Base-by-base conservation (phyloP, 2,329 filamentous ascomycete species). In the Colletotrichum godetiae region DNA sequence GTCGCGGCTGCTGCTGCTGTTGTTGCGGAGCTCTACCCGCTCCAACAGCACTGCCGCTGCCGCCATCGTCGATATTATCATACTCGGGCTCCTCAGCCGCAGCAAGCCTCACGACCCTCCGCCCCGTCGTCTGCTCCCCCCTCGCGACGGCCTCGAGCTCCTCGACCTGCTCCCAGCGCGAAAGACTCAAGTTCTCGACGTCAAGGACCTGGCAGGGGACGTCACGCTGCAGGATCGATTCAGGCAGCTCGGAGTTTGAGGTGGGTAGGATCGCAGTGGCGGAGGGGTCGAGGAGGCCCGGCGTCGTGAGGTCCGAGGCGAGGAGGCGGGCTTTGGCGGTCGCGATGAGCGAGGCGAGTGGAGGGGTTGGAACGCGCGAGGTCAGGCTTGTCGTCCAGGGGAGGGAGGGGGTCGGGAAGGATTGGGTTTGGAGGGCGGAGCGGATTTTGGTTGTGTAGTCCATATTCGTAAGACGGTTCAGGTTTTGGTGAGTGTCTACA, bases 131-230 rank as follows among this genome's bases (percentile, higher is more conserved):
- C 75, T 86, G 89, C 83, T 96, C 94, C 0, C 94, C 94, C 13
- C 93, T 88, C 78, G 93, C 91, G 57, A 91, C 86, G 56, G 91
- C 89, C 81, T 96, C 94, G 7, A 97, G 90, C 42, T 92, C 91
- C 81, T 98, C 95, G 37, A 98, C 89, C 81, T 98, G 95, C 75
- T 94, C 92, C 94, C 95, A 97, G 64, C 93, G 89, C 77, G 93
- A 95, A 65, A 89, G 88, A 2, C 92, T 89, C 24, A 98, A 88
- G 79, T 98, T 95, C 79, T 97, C 93, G 8, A 98, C 87, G 77
- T 97, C 95, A 1, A 98, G 84, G 0, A 98, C 90, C 81, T 98
- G 97, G 1, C 97, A 92, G 3, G 92, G 86, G 0, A 96, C 86
- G 37, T 94, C 89, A 1, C 87, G 87, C 0, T 84, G 74, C 0